These are phyloP conservation scores for Teratosphaeria nubilosa DNA, from an alignment of 2,329 filamentous ascomycete species.

Conservation along the genomic window DNA sequence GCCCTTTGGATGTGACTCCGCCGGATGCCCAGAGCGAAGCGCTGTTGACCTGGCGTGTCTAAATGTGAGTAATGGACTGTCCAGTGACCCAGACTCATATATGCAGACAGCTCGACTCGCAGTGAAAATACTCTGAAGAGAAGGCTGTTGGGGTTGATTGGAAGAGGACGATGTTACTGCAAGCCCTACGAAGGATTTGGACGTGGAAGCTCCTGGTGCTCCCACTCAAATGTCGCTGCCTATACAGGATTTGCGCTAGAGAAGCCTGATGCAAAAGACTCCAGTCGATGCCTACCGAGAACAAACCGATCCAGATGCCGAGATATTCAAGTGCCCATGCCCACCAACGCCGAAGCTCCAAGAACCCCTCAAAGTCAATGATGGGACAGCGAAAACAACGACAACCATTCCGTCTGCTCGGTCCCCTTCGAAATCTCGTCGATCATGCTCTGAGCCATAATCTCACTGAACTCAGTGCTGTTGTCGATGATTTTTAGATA, in stretches of 20 bases:
- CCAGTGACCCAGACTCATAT: neutral
- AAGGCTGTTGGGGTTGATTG: neutral
- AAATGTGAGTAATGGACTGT: neutral
- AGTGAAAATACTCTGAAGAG: neutral
- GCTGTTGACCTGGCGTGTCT: neutral
- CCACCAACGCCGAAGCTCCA: neutral
- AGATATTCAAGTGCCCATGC: neutral
- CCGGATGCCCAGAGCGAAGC: neutral
- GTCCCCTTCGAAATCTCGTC: neutral
- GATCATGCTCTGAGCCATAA: constrained; percentile 15
- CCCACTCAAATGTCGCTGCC: neutral
- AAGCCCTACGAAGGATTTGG: neutral
- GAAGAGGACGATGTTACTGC: neutral
- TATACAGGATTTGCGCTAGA: neutral
- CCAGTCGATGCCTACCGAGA: neutral
- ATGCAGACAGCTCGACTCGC: neutral
- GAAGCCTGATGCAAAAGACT: neutral
- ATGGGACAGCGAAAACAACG: neutral
- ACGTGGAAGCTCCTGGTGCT: neutral
- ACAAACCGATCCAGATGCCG: neutral
- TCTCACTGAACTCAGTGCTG: constrained; percentile 27
- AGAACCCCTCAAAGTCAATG: neutral
- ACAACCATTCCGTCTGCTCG: neutral
- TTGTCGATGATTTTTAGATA: constrained; percentile 44
- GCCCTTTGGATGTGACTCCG: no score